phyloP scores from a whole-genome alignment of 2,329 filamentous ascomycete genomes.

The Verticillium dahliae region DNA sequence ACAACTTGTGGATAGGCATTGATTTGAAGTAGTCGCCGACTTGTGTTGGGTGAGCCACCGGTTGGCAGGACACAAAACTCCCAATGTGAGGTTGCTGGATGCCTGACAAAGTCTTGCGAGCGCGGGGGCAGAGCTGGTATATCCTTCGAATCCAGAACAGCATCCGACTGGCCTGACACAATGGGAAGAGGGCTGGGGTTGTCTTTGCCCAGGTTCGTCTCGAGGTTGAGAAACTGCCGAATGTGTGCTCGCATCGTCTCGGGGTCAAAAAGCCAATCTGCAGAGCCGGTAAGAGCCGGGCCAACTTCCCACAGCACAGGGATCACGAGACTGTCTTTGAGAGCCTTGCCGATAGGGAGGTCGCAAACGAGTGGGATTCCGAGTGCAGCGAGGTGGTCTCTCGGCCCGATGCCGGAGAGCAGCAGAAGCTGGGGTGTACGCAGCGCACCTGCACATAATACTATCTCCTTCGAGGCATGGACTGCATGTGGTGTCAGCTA shows the following conservation, averaged over 20 bases:
- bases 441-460: neutral
- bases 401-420: constrained; percentile 1
- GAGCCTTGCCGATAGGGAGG: constrained; percentile 18
- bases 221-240: neutral
- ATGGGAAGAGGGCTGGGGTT: constrained; percentile 12
- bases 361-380: constrained; percentile 15
- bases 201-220: constrained; percentile 13
- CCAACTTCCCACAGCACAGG: neutral
- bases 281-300: neutral
- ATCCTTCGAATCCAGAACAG: neutral
- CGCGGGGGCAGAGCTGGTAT: neutral
- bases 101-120: neutral
- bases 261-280: neutral
- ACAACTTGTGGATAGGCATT: neutral
- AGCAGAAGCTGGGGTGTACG: constrained; percentile 3
- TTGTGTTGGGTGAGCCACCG: neutral
- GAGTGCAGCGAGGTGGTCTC: neutral
- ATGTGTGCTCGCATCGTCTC: neutral
- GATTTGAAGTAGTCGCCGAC: neutral
- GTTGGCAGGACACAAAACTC: neutral
- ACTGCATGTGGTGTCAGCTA: neutral
- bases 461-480: constrained; percentile 12
- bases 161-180: neutral
- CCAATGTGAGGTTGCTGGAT: neutral
- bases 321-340: neutral